These are phyloP conservation scores for Xylariaceae sp. DNA, from an alignment of 2,329 filamentous ascomycete genomes.

Conservation along the genomic window DNA sequence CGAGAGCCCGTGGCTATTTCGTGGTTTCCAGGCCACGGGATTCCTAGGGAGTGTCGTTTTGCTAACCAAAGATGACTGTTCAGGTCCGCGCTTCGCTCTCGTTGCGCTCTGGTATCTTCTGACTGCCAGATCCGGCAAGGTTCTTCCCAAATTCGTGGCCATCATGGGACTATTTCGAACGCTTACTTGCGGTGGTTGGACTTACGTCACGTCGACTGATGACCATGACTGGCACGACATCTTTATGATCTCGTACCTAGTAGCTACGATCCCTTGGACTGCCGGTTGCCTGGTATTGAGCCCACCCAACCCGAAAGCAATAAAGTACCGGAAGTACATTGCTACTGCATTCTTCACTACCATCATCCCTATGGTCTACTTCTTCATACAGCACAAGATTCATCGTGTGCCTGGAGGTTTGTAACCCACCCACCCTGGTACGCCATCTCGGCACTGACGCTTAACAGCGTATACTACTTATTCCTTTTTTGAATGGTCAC, in stretches of 20 bases:
- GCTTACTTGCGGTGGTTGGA: conserved; percentile 95
- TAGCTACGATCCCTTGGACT: conserved; percentile 95
- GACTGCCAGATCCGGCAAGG: conserved; percentile 75
- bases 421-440: conserved; percentile 37
- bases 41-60: not conserved
- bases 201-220: conserved; percentile 97
- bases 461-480: conserved; percentile 92
- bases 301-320: conserved; percentile 78
- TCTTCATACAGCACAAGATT: conserved; percentile 98
- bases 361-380: conserved; percentile 89
- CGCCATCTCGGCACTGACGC: conserved; percentile 17
- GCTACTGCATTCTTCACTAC: conserved; percentile 88
- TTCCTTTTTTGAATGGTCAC: conserved; percentile 95
- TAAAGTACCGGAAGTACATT: conserved; percentile 88
- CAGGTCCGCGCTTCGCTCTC: conserved; percentile 87
- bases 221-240: conserved; percentile 99
- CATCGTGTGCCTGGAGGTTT: conserved; percentile 91
- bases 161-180: conserved; percentile 84
- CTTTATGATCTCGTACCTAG: conserved; percentile 98
- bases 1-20: not conserved
- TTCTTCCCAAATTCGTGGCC: conserved; percentile 81
- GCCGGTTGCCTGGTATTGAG: conserved; percentile 87
- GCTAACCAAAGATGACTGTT: conserved; percentile 18
- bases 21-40: not conserved
- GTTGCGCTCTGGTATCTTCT: conserved; percentile 92